Evolutionary conservation across 768 basidiomycete genomes (phyloP).

Genomic region (Lactarius psammicola): DNA sequence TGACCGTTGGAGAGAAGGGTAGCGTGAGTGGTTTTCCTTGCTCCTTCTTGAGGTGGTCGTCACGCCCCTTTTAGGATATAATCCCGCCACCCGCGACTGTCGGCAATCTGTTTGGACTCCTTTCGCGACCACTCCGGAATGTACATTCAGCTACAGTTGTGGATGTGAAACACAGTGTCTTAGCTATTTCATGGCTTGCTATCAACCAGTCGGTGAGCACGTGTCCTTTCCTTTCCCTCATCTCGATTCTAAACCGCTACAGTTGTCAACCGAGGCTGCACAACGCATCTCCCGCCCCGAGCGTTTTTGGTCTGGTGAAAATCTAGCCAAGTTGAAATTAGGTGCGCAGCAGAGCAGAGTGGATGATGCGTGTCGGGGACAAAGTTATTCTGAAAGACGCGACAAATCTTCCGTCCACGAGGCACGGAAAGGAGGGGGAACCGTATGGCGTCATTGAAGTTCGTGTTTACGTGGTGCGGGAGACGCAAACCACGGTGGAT

Average conservation of each 20-base stretch:
- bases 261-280: slow-evolving; percentile 64
- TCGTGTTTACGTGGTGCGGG: slow-evolving; percentile 59
- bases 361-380: slow-evolving; percentile 71
- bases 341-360: slow-evolving; percentile 58
- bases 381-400: slow-evolving; percentile 59
- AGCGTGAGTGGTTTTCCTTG: slow-evolving; percentile 45
- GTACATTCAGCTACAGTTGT: slow-evolving; percentile 61
- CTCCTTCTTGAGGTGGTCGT: slow-evolving; percentile 10
- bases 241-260: slow-evolving; percentile 16
- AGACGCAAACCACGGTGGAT: slow-evolving; percentile 65
- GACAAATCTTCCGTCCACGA: slow-evolving; percentile 50
- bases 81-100: slow-evolving; percentile 53
- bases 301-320: slow-evolving; percentile 69
- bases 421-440: slow-evolving; percentile 56
- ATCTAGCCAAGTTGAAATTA: slow-evolving; percentile 62
- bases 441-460: slow-evolving; percentile 49
- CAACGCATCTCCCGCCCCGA: slow-evolving; percentile 62
- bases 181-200: slow-evolving; percentile 84
- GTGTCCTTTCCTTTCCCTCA: neutral
- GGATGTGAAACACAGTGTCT: slow-evolving; percentile 68
- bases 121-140: slow-evolving; percentile 45
- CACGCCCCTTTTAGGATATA: slow-evolving; percentile 52
- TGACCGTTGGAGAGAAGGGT: slow-evolving; percentile 74
- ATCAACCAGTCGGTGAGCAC: slow-evolving; percentile 75
- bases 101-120: slow-evolving; percentile 46